Conservation (phyloP, 2,329 filamentous ascomycete genomes). For the Aspergillus sp. region DNA sequence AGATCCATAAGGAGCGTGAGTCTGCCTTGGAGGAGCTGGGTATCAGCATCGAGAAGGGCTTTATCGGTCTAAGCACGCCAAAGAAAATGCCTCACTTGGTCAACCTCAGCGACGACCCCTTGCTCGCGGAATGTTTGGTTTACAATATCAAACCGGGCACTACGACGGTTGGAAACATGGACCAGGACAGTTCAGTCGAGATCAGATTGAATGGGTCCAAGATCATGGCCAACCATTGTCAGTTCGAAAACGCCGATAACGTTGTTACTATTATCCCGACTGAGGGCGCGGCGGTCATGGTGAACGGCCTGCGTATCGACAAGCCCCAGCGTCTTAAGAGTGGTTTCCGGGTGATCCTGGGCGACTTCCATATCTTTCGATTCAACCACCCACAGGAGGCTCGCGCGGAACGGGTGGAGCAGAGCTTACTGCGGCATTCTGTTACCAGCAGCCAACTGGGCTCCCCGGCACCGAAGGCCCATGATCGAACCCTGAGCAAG, state of each 20-base stretch:
- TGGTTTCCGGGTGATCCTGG: slow-evolving; percentile 88
- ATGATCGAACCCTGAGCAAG: slow-evolving; percentile 74
- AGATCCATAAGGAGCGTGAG: slow-evolving; percentile 96
- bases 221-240: slow-evolving; percentile 86
- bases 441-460: slow-evolving; percentile 56
- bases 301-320: slow-evolving; percentile 84
- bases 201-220: slow-evolving; percentile 90
- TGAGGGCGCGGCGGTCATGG: slow-evolving; percentile 94
- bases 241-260: slow-evolving; percentile 87
- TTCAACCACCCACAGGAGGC: slow-evolving; percentile 98
- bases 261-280: slow-evolving; percentile 83
- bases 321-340: slow-evolving; percentile 80
- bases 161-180: slow-evolving; percentile 90
- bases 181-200: slow-evolving; percentile 73
- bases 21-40: slow-evolving; percentile 90
- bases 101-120: slow-evolving; percentile 88
- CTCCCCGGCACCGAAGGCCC: slow-evolving; percentile 58
- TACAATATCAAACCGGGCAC: slow-evolving; percentile 96
- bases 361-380: slow-evolving; percentile 96
- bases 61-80: slow-evolving; percentile 86
- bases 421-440: slow-evolving; percentile 80
- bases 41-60: slow-evolving; percentile 98
- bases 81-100: slow-evolving; percentile 99
- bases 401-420: slow-evolving; percentile 79
- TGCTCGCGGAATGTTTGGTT: slow-evolving; percentile 89